A percentile compares a stretch with the other conserved stretches of the same genome.
Conservation (phyloP, 345 rosid genomes). For the Pseudoturritis turrita region DNA sequence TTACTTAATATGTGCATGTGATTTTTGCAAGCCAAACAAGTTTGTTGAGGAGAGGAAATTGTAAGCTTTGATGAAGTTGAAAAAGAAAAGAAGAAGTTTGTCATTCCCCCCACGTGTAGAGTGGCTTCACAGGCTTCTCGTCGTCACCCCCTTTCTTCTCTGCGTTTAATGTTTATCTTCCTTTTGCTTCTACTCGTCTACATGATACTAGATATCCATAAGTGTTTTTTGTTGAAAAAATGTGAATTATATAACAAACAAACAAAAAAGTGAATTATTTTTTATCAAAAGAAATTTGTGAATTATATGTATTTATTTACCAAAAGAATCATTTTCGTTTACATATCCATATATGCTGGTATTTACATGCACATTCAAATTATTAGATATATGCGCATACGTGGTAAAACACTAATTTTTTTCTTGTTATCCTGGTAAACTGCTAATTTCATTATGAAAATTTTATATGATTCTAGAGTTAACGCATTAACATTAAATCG, state of each 20-base stretch:
- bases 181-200: conserved; percentile 12
- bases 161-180: conserved; percentile 14
- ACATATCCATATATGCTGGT: too few relatives aligned
- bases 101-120: conserved; percentile 35
- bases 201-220: not conserved
- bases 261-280: too few relatives aligned
- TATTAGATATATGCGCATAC: too few relatives aligned
- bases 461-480: too few relatives aligned
- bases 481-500: not conserved
- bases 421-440: too few relatives aligned
- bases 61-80: conserved; percentile 13
- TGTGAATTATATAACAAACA: too few relatives aligned
- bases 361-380: too few relatives aligned
- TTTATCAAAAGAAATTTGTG: too few relatives aligned
- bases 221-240: too few relatives aligned
- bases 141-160: not conserved
- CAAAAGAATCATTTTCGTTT: too few relatives aligned
- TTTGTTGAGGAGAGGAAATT: conserved; percentile 12
- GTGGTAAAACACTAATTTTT: too few relatives aligned
- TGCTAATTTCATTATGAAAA: not conserved
- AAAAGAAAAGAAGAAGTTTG: conserved; percentile 26
- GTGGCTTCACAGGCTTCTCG: conserved; percentile 34
- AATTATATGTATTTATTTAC: too few relatives aligned
- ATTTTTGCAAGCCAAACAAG: not conserved
- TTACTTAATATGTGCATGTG: not conserved